Evolutionary conservation across 1,139 yeast species (phyloP), one percentile per base, ranked within the genome.

Genomic region (Hyphopichia khmerensis): DNA sequence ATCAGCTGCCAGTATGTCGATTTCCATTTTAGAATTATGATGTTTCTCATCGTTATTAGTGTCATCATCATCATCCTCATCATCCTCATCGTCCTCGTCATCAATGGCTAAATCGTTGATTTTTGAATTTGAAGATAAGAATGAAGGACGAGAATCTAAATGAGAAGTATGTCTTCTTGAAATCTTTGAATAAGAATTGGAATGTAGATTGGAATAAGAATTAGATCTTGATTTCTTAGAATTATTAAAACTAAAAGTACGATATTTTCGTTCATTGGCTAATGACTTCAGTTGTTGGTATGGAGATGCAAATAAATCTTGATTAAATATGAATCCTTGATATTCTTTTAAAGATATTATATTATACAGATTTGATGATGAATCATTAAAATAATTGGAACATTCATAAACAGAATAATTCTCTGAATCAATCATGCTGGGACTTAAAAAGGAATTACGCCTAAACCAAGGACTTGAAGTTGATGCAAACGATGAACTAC

Each of bases 281-380:
- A 69, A 49, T 1, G 81, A 72, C 40, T 75, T 59, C 53, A 71
- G 77, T 51, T 82, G 89, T 50, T 80, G 86, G 55, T 78, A 80
- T 8, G 82, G 79, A 8, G 83, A 72, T 9, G 87, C 89, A 69
- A 84, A 84, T 44, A 84, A 64, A 52, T 83, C 88, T 52, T 83
- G 89, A 59, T 85, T 85, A 75, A 87, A 85, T 16, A 79, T 65
- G 53, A 84, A 85, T 5, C 93, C 93, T 57, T 85, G 91, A 39
- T 83, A 73, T 55, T 84, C 88, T 40, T 74, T 75, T 31, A 85
- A 65, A 30, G 80, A 75, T 37, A 75, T 69, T 14, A 72, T 67
- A 43, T 64, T 69, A 47, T 66, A 68, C 38, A 63, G 59, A 5
- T 66, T 50, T 37, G 63, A 60, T 5, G 67, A 50, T 18, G 62